These are phyloP conservation scores for Macaranga tanarius DNA, from an alignment of 441 rosid species.

Conservation along the genomic window DNA sequence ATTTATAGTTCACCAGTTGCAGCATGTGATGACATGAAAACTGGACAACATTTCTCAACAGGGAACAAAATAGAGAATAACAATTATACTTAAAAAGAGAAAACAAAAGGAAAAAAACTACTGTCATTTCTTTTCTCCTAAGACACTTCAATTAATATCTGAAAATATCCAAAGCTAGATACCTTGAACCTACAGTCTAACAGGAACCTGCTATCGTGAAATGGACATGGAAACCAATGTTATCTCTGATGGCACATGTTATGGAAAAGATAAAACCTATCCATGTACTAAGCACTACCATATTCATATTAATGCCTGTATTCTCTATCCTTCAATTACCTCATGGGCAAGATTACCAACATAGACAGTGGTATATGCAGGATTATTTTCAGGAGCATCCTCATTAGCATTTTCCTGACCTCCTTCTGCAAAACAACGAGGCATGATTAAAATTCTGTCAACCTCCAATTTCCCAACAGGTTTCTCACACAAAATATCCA, in stretches of 20 bases:
- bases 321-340: slow-evolving; percentile 36
- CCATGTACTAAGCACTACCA: not conserved
- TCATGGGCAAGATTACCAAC: slow-evolving; percentile 90
- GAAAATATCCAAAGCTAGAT: not conserved
- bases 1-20: not conserved
- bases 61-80: not conserved
- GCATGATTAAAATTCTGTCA: slow-evolving; percentile 14
- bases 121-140: not conserved
- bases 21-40: not conserved
- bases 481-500: not conserved
- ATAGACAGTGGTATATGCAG: slow-evolving; percentile 80
- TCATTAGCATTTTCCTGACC: slow-evolving; percentile 57
- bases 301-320: not conserved
- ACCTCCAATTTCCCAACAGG: not conserved
- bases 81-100: not conserved
- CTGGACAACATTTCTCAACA: not conserved
- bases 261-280: not conserved
- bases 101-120: not conserved
- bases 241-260: not conserved
- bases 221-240: not conserved
- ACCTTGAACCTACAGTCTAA: not conserved
- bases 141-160: not conserved
- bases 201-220: not conserved
- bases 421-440: slow-evolving; percentile 50
- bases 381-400: slow-evolving; percentile 84